Percentiles rank a stretch among this genome's conserved stretches.
These are phyloP conservation scores for Taiozyma sp. DNA, from an alignment of 1,139 yeast species.

Conservation along the genomic window DNA sequence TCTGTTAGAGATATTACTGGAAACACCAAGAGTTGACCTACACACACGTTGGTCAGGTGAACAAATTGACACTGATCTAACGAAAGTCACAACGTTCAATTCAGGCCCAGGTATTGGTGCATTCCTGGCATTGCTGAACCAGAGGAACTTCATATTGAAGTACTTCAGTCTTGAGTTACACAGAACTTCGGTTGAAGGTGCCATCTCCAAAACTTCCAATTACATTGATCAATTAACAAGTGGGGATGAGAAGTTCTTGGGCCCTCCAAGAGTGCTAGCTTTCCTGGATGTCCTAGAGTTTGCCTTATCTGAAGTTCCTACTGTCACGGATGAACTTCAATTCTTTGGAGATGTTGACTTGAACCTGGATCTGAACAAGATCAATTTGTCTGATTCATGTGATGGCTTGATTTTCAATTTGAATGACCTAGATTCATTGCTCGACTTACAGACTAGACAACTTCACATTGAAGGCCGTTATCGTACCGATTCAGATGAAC, in stretches of 20 bases:
- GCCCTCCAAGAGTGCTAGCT: conserved; percentile 59
- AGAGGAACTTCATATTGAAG: conserved; percentile 59
- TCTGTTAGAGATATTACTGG: conserved; percentile 49
- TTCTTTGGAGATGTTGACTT: conserved; percentile 36
- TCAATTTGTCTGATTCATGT: conserved; percentile 24
- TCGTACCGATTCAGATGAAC: conserved; percentile 15
- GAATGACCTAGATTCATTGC: conserved; percentile 26
- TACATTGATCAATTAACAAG: conserved; percentile 53
- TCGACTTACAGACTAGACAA: conserved; percentile 25
- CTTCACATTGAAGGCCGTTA: conserved; percentile 17
- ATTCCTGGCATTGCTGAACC: conserved; percentile 55
- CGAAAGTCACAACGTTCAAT: conserved; percentile 35
- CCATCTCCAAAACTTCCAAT: conserved; percentile 49
- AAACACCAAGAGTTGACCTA: conserved; percentile 43
- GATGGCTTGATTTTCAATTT: conserved; percentile 28
- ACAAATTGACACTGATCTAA: conserved; percentile 39
- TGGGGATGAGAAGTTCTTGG: conserved; percentile 25
- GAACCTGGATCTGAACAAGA: conserved; percentile 24
- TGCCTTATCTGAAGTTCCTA: conserved; percentile 31
- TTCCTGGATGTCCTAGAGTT: conserved; percentile 68
- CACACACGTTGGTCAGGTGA: conserved; percentile 48
- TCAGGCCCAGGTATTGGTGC: conserved; percentile 43
- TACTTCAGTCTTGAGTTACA: conserved; percentile 73
- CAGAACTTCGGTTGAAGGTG: conserved; percentile 45
- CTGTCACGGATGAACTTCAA: conserved; percentile 24